Base-by-base conservation (phyloP, 2,329 filamentous ascomycete genomes). In the Fusarium camptoceras region DNA sequence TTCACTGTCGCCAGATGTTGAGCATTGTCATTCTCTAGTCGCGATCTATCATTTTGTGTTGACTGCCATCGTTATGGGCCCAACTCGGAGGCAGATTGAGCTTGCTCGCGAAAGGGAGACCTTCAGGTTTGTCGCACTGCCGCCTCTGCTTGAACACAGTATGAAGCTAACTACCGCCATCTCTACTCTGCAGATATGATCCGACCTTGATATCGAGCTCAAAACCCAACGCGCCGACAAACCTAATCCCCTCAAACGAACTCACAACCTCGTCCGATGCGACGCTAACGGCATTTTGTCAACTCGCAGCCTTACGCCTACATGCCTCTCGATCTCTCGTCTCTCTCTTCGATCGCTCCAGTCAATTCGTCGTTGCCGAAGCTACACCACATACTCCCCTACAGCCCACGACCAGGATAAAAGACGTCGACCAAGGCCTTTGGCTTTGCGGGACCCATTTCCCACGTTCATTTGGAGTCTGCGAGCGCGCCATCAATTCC, bases 31-130 rank as follows among this genome's bases (percentile, higher is more conserved):
- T 4, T 14, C 4, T 27, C 6, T 30, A 4, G 30, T 15, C 18
- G n/a, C 2, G 8, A 12, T 30, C 7, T 11, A 7, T 18, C 16
- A 4, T 20, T 15, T n/a, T 5, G 3, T 5, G 2, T 14, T 14
- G 8, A 22, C 16, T 12, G 6, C 4, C 18, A 30, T 31, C 3
- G 2, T 2, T 2, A n/a, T 24, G 46, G 14, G 11, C 7, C 30
- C 37, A 6, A 16, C 37, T 12, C 14, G 28, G 4, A 18, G 27
- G 5, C 37, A 30, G 15, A 8, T n/a, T 2, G 57, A 60, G 16
- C 42, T 41, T n/a, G 31, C 18, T 34, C 50, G 57, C 9, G 57
- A 60, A 7, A 60, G 57, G 18, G 57, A 60, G 20, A 48, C 57
- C 3, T 60, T 56, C 18, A 47, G 42, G 50, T 60, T 27, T 2